A percentile compares a stretch with the other conserved stretches of the same genome.
Conservation (phyloP, 139 green algal genomes). For the Tetradesmus lagerheimii region DNA sequence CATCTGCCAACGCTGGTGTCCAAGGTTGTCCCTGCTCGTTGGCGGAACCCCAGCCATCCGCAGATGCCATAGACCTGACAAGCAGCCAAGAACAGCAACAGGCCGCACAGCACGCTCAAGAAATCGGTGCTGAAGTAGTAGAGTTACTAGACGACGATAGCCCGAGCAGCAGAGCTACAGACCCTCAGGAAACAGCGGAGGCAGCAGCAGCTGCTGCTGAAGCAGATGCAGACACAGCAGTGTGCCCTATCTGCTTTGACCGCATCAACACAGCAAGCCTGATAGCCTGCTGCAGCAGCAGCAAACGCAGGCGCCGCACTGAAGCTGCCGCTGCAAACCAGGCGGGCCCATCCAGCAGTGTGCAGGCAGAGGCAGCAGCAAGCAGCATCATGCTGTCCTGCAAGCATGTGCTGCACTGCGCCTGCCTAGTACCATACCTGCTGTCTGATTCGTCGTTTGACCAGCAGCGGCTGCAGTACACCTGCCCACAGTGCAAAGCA, state of each 20-base stretch:
- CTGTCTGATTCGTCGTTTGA: background rate
- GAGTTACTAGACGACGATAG: background rate
- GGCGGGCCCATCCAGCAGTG: background rate
- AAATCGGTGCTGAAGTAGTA: background rate
- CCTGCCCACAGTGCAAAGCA: background rate
- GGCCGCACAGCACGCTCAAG: background rate
- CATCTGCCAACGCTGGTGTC: background rate
- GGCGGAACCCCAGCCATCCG: too few species aligned
- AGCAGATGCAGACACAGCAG: background rate
- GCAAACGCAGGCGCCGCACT: background rate
- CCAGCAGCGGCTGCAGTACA: background rate
- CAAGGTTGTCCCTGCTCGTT: background rate
- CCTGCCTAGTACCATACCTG: background rate
- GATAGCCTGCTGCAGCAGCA: background rate
- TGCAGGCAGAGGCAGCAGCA: background rate
- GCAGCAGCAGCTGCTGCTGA: background rate
- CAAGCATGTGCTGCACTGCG: background rate
- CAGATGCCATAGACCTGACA: background rate
- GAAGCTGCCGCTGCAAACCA: background rate
- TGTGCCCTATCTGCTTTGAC: background rate
- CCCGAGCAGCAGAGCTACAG: background rate
- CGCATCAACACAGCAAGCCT: background rate
- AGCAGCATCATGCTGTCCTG: background rate
- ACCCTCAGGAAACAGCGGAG: background rate
- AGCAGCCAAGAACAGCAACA: background rate